Evolutionary conservation across 1,284 basidiomycete species (phyloP), one percentile per base, ranked within the genome.

Genomic region (Cystobasidium pallidum): DNA sequence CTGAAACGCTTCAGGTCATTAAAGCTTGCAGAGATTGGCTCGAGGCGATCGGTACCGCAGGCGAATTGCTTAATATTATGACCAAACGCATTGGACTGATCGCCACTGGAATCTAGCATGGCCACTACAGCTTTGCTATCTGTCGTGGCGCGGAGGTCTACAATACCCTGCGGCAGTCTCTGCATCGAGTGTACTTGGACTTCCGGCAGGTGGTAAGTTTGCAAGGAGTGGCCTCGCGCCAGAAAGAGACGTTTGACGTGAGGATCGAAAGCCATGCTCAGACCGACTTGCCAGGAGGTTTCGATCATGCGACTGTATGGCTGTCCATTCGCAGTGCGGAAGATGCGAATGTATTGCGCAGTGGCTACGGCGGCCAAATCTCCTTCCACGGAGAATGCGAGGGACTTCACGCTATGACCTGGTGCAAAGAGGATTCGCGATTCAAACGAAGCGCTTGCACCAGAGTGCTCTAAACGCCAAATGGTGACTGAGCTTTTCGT

Each of bases 301-400:
- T 51, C 47, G 47, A 51, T 19, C 47, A 51, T 51, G 24, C 47
- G 47, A 51, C 47, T 51, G 47, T 51, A 51, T 51, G 47, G 47
- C 15, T 51, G 47, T 24, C 24, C 47, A n/a, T 51, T 51, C 47
- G 47, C 24, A 24, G 47, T 7, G 47, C 47, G 24, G 47, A 51
- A 51, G 24, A 51, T 51, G 19, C 47, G 47, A 24, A 51, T 24
- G 47, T 51, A 51, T 7, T 51, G 47, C 47, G 21, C 47, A 51
- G 47, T 51, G 24, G 47, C 47, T 51, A n/a, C 24, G 15, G 47
- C 47, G 47, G 24, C 47, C 47, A 51, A 24, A 51, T 51, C 47
- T 51, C 47, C 24, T 51, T 51, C 47, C 19, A 51, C 47, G 19
- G 47, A 51, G 21, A 51, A 51, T 8, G 24, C 19, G 47, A 51